Conservation (phyloP, 495 filamentous ascomycete genomes). For the Daldinia loculata region DNA sequence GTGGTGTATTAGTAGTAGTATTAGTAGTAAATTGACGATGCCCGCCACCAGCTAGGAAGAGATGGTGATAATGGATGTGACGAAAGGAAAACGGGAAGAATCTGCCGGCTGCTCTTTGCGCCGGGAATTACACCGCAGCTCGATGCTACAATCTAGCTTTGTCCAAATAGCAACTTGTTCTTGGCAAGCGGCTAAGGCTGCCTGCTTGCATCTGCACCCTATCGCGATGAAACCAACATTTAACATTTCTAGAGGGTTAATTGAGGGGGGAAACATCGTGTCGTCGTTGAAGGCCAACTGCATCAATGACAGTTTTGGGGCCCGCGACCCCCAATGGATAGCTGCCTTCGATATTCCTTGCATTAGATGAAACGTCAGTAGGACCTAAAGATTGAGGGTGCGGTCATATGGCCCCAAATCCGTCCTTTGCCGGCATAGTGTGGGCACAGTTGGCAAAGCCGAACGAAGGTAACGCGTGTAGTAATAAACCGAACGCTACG, state of each 20-base stretch:
- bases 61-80: slow-evolving; percentile 36
- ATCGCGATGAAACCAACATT: slow-evolving; percentile 35
- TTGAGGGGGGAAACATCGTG: slow-evolving; percentile 16
- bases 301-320: slow-evolving; percentile 32
- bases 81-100: slow-evolving; percentile 28
- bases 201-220: slow-evolving; percentile 32
- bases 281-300: slow-evolving; percentile 30
- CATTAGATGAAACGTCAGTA: slow-evolving; percentile 44
- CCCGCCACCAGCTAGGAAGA: slow-evolving; percentile 16
- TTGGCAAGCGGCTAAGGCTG: slow-evolving; percentile 42
- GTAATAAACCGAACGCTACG: slow-evolving; percentile 32
- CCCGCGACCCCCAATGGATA: slow-evolving; percentile 27
- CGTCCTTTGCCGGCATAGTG: slow-evolving; percentile 35
- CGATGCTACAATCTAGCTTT: slow-evolving; percentile 23
- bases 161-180: slow-evolving; percentile 27
- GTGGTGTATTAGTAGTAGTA: neutral
- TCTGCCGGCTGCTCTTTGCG: slow-evolving; percentile 37
- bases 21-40: neutral
- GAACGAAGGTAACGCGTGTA: slow-evolving; percentile 18
- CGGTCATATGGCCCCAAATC: slow-evolving; percentile 37
- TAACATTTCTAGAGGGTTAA: slow-evolving; percentile 1
- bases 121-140: slow-evolving; percentile 44
- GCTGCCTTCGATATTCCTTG: slow-evolving; percentile 32
- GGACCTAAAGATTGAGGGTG: slow-evolving; percentile 27
- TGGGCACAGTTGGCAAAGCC: slow-evolving; percentile 25